A percentile compares a stretch with the other conserved stretches of the same genome.
Conservation (phyloP, 371 early-diverging fungal genomes). For the Fennellomyces sp. region DNA sequence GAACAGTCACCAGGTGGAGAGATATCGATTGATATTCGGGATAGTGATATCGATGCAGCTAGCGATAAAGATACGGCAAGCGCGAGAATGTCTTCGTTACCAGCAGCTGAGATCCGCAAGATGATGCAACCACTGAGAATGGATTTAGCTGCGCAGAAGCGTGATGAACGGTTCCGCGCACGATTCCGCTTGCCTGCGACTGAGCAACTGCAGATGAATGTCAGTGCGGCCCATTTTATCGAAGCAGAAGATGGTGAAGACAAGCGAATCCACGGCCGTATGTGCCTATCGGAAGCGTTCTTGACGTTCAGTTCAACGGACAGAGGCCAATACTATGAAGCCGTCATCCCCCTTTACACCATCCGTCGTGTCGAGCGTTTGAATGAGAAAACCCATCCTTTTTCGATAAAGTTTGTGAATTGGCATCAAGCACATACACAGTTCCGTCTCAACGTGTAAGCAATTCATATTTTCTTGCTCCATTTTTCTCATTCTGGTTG, state of each 20-base stretch:
- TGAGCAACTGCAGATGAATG: slow-evolving; percentile 65
- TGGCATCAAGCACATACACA: slow-evolving; percentile 64
- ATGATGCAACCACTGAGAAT: slow-evolving; percentile 59
- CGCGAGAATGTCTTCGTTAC: slow-evolving; percentile 1
- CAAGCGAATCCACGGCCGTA: slow-evolving; percentile 55
- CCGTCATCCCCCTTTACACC: slow-evolving; percentile 86
- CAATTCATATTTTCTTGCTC: background rate
- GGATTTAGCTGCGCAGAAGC: slow-evolving; percentile 72
- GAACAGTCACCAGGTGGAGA: slow-evolving; percentile 69
- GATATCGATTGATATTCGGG: slow-evolving; percentile 45
- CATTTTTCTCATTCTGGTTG: background rate
- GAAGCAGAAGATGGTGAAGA: slow-evolving; percentile 18
- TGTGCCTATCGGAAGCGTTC: slow-evolving; percentile 85
- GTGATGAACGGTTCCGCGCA: slow-evolving; percentile 77
- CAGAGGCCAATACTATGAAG: slow-evolving; percentile 47
- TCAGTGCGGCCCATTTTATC: slow-evolving; percentile 49
- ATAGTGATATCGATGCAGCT: slow-evolving; percentile 34
- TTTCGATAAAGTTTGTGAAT: slow-evolving; percentile 58
- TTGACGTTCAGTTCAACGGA: slow-evolving; percentile 78
- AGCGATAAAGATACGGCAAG: slow-evolving; percentile 19
- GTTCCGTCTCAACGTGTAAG: slow-evolving; percentile 44
- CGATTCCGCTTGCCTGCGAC: slow-evolving; percentile 71
- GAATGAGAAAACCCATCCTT: slow-evolving; percentile 36
- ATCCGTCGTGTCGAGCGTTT: slow-evolving; percentile 89
- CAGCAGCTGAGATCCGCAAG: slow-evolving; percentile 33